Evolutionary conservation across 768 basidiomycete genomes (phyloP).

Genomic region (Mycena vulgaris): DNA sequence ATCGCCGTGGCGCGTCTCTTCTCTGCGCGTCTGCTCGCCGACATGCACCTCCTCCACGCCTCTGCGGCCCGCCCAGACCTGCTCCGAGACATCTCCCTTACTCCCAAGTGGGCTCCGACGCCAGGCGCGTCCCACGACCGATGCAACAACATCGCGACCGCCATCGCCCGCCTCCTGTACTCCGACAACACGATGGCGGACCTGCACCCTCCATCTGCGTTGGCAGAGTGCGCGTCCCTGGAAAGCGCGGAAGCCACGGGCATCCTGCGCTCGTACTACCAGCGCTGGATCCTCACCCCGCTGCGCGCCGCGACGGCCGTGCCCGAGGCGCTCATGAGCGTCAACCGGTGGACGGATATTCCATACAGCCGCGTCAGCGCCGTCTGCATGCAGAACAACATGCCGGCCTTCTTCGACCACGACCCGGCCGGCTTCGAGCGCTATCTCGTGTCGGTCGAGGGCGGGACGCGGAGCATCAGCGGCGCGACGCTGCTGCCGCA

Average conservation of each 20-base stretch:
- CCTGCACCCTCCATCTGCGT: constrained; percentile 50
- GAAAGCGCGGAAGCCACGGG: constrained; percentile 47
- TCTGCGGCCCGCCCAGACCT: constrained; percentile 51
- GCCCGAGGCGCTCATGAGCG: constrained; percentile 76
- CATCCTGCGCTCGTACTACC: constrained; percentile 70
- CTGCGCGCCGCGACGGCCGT: constrained; percentile 63
- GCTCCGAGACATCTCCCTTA: constrained; percentile 66
- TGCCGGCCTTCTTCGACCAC: constrained; percentile 67
- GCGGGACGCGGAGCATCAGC: constrained; percentile 70
- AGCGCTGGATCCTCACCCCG: constrained; percentile 71
- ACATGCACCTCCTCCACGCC: constrained; percentile 59
- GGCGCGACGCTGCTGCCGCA: constrained; percentile 81
- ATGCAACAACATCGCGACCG: constrained; percentile 75
- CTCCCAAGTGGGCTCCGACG: constrained; percentile 81
- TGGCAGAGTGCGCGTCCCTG: constrained; percentile 44
- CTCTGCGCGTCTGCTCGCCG: constrained; percentile 63
- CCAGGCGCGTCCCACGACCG: constrained; percentile 73
- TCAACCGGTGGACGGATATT: constrained; percentile 71
- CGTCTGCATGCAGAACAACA: constrained; percentile 74
- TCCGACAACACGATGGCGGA: constrained; percentile 46
- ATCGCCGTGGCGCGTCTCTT: constrained; percentile 76
- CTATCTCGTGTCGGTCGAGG: constrained; percentile 71
- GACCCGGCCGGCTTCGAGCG: constrained; percentile 71
- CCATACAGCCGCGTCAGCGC: constrained; percentile 73
- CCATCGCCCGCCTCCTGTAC: constrained; percentile 70